A percentile compares a stretch with the other conserved stretches of the same genome.
Evolutionary conservation across 441 rosid genomes (phyloP).

Genomic region (Flueggea neowawraea): DNA sequence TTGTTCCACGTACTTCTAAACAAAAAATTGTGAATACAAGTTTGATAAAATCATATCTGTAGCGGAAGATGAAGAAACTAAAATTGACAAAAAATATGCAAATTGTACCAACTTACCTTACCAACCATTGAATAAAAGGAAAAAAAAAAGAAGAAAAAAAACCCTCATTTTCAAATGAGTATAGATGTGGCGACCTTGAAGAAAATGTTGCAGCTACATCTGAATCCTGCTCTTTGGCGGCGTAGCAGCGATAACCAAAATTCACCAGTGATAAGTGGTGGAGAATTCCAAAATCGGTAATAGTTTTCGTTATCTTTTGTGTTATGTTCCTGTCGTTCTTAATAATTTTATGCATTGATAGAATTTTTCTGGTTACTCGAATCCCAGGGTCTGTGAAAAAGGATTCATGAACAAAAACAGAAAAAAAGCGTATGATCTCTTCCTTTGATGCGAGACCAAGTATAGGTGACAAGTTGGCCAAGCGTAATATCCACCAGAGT

Average conservation of each 20-base stretch:
- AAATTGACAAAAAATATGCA: too few relatives aligned
- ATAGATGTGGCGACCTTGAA: slow-evolving; percentile 31
- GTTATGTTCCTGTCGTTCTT: slow-evolving; percentile 1
- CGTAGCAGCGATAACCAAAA: slow-evolving; percentile 62
- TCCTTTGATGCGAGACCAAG: slow-evolving; percentile 42
- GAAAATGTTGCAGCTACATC: slow-evolving; percentile 55
- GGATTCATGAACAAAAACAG: slow-evolving; percentile 34
- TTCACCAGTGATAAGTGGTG: slow-evolving; percentile 36
- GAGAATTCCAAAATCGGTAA: slow-evolving; percentile 53
- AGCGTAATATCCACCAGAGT: too few relatives aligned
- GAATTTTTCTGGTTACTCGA: not conserved
- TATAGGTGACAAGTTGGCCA: slow-evolving; percentile 52
- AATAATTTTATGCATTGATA: slow-evolving; percentile 5
- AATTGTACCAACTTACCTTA: too few relatives aligned
- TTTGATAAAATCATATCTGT: too few relatives aligned
- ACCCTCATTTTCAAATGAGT: slow-evolving; percentile 34
- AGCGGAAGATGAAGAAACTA: too few relatives aligned
- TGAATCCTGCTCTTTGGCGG: slow-evolving; percentile 72
- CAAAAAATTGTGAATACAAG: too few relatives aligned
- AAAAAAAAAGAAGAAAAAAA: too few relatives aligned
- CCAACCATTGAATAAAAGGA: too few relatives aligned
- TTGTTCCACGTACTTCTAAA: too few relatives aligned
- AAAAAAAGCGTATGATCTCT: slow-evolving; percentile 30
- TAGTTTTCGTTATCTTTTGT: not conserved
- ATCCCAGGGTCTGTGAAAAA: slow-evolving; percentile 25